Conservation (phyloP, 371 early-diverging fungal species). For the Basidiobolus meristosporus region DNA sequence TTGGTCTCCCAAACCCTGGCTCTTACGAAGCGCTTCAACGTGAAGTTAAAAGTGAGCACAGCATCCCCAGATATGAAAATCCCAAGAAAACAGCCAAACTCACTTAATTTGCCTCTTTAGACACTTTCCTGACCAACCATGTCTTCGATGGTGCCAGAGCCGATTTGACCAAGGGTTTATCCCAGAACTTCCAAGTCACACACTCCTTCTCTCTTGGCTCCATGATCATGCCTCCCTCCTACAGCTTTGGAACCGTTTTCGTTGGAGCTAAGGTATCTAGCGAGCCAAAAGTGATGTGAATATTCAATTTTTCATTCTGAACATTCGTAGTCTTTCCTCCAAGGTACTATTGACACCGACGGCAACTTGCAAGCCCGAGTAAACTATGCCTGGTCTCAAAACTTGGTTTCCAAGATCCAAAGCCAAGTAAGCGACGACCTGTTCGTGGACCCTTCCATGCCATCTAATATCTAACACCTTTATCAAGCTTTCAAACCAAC, state of each 20-base stretch:
- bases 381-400: slow-evolving; percentile 37
- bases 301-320: not conserved
- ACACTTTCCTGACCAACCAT: slow-evolving; percentile 55
- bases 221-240: slow-evolving; percentile 59
- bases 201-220: slow-evolving; percentile 85
- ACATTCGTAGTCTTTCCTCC: slow-evolving; percentile 32
- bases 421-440: slow-evolving; percentile 32
- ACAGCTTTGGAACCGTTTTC: slow-evolving; percentile 50
- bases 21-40: slow-evolving; percentile 64
- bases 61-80: too few species aligned
- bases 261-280: slow-evolving; percentile 16
- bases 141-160: slow-evolving; percentile 90
- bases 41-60: slow-evolving; percentile 54
- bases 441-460: not conserved
- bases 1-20: slow-evolving; percentile 68
- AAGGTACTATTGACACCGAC: slow-evolving; percentile 86
- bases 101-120: slow-evolving; percentile 12
- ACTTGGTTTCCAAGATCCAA: slow-evolving; percentile 52
- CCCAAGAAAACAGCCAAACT: too few species aligned
- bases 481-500: slow-evolving; percentile 29
- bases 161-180: slow-evolving; percentile 76
- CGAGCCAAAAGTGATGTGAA: not conserved
- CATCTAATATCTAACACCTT: not conserved
- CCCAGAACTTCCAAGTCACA: slow-evolving; percentile 81
- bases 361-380: slow-evolving; percentile 50